These are phyloP conservation scores for Populus ilicifolia DNA, from an alignment of 345 rosid genomes.

Conservation along the genomic window DNA sequence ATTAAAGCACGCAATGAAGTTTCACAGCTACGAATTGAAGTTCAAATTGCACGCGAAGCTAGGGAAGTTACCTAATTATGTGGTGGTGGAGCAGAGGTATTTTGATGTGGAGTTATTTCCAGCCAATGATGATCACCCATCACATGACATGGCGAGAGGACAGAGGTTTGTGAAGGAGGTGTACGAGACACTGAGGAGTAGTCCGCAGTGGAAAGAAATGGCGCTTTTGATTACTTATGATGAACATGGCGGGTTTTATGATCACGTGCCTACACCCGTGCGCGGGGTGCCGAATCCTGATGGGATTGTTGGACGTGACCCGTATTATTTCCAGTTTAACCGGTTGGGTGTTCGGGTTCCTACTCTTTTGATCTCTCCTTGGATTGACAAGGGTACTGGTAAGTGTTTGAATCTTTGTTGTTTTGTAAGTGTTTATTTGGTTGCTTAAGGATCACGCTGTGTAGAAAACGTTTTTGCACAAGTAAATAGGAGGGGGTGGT, in stretches of 20 bases:
- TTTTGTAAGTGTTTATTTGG: background rate
- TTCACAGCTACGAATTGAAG: conserved; percentile 58
- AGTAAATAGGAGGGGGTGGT: background rate
- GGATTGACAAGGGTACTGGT: conserved; percentile 97
- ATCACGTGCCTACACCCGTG: conserved; percentile 91
- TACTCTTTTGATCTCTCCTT: conserved; percentile 71
- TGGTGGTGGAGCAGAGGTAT: conserved; percentile 83
- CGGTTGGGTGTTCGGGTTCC: conserved; percentile 96
- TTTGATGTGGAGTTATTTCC: conserved; percentile 61
- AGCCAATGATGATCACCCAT: conserved; percentile 96
- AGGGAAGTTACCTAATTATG: conserved; percentile 80
- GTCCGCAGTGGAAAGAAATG: conserved; percentile 98
- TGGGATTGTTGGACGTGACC: conserved; percentile 87
- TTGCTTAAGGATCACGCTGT: background rate
- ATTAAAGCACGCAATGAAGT: conserved; percentile 58
- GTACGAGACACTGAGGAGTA: conserved; percentile 76
- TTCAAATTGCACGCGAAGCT: conserved; percentile 64
- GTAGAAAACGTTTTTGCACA: background rate
- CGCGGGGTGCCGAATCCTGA: conserved; percentile 82
- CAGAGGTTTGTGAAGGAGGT: conserved; percentile 94
- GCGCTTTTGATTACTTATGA: conserved; percentile 88
- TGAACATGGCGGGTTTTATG: conserved; percentile 97
- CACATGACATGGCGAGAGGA: conserved; percentile 85
- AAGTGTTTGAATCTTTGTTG: conserved; percentile 11
- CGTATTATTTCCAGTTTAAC: conserved; percentile 79